Evolutionary conservation across 106 monocot genomes (phyloP), one percentile per base, ranked within the genome.

Genomic region (Acorus gramineus): DNA sequence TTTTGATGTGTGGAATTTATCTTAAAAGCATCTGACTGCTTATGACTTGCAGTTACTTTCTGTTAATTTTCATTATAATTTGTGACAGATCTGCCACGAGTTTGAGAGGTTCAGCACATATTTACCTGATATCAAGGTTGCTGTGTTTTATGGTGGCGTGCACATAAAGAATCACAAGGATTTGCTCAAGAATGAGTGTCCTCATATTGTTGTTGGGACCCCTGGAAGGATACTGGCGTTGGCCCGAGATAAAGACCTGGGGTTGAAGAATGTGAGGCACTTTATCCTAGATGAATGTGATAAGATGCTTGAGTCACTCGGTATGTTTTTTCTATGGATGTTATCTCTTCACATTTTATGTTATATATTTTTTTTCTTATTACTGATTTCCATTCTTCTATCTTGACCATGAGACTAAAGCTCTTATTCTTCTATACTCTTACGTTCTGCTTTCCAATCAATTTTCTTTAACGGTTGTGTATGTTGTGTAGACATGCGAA

Each of bases 211-310:
- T 64, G 98, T 92, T 52, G 98, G 98, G 3, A 99, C 98, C 7
- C 98, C 98, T 14, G 98, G 98, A 71, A 99, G 98, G 61, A 92
- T 99, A 53, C 77, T 99, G 53, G 98, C 89, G 67, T 75, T 99
- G 44, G 66, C 92, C 14, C 85, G 92, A 68, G 98, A 99, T 46
- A 99, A 99, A 63, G 88, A 88, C 13, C 85, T 99, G 13, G 84
- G 78, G 14, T 53, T 99, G 71, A 92, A 92, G 86, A 99, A 99
- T 80, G 98, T 99, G 64, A 83, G 92, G 73, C 92, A 99, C 71
- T 99, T 99, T 70, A 99, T 99, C 69, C 92, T 99, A 62, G 98
- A 99, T 74, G 98, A 99, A 74, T 99, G 98, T 69, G 98, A 99
- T 66, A 99, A 99, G 70, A 99, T 99, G 98, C 81, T 99, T 2